Base-by-base conservation (phyloP, 1,284 basidiomycete genomes). In the Apiotrichum laibachii region DNA sequence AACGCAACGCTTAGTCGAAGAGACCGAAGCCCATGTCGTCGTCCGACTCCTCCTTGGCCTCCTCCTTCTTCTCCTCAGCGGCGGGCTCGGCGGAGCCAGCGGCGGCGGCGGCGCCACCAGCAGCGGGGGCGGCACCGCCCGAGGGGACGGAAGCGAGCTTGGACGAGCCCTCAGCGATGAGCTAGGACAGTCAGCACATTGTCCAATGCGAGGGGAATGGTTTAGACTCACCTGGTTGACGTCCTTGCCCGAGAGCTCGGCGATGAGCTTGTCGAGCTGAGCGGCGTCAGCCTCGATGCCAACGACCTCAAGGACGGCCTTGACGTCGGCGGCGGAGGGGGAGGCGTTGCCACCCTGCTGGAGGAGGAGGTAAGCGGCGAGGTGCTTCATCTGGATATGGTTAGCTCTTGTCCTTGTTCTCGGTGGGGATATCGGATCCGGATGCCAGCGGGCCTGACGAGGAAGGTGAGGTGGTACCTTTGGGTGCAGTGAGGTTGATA, bases 291-390 rank as follows among this genome's bases (percentile, higher is more conserved):
- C 84, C 79, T 96, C 92, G 73, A 97, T 88, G 71, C 90, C 92
- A 73, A 93, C 95, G 63, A 88, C 84, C 67, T 79, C 81, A 69
- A 99, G 88, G 74, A 99, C 86, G 71, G 86, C 86, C 83, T 88
- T 94, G 83, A 99, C 84, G 80, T 98, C 95, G 56, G 79, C 85
- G 63, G 91, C 90, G 61, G 88, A 87, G 67, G 96, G 96, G 67
- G 85, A 86, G 73, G 85, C 69, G 80, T 98, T 97, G 67, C 96
- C 96, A 72, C 92, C 96, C 78, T 88, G 85, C 81, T 90, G 88
- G 82, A 98, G 92, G 80, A 99, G 91, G 69, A 99, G 86, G 85
- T 97, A 99, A 71, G 92, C 92, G 83, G 94, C 95, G 82, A 99
- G 84, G 82, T 95, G 85, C 84, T 92, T 91, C 92, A 96, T 95